These are phyloP conservation scores for Berkeleyomyces basicola DNA, from an alignment of 2,329 filamentous ascomycete genomes.

Conservation along the genomic window DNA sequence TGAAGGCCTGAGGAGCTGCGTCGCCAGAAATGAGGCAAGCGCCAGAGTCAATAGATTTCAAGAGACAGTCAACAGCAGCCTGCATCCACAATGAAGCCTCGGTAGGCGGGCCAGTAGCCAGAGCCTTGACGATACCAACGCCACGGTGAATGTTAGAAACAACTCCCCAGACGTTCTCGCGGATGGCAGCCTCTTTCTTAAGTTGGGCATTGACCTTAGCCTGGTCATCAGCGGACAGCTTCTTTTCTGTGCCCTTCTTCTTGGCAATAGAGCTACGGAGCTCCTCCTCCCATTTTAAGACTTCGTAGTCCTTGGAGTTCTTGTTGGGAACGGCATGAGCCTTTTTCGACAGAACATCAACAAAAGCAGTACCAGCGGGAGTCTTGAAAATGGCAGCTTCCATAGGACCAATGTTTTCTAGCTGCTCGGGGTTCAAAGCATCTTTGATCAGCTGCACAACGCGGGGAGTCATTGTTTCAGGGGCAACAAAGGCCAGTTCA, in stretches of 20 bases:
- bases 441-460: conserved; percentile 57
- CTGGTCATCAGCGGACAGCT: conserved; percentile 76
- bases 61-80: conserved; percentile 54
- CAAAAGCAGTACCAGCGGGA: conserved; percentile 70
- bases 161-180: conserved; percentile 50
- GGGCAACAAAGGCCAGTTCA: conserved; percentile 85
- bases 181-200: conserved; percentile 68
- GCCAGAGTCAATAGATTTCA: conserved; percentile 61
- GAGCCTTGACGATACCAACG: conserved; percentile 66
- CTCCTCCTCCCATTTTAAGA: conserved; percentile 93
- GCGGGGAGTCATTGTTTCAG: conserved; percentile 59
- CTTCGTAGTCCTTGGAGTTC: conserved; percentile 88
- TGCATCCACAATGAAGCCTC: conserved; percentile 82
- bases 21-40: conserved; percentile 70
- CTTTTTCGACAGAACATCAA: conserved; percentile 84
- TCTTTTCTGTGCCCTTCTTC: conserved; percentile 84
- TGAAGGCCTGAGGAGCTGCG: conserved; percentile 58
- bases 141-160: conserved; percentile 63
- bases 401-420: conserved; percentile 60
- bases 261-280: conserved; percentile 71
- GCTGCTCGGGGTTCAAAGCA: conserved; percentile 55
- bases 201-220: conserved; percentile 83
- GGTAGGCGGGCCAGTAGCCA: conserved; percentile 76
- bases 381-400: conserved; percentile 90
- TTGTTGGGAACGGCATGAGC: conserved; percentile 60